A percentile compares a stretch with the other conserved stretches of the same genome.
phyloP scores from a whole-genome alignment of 371 early-diverging fungal species.

The Mortierella sp. region DNA sequence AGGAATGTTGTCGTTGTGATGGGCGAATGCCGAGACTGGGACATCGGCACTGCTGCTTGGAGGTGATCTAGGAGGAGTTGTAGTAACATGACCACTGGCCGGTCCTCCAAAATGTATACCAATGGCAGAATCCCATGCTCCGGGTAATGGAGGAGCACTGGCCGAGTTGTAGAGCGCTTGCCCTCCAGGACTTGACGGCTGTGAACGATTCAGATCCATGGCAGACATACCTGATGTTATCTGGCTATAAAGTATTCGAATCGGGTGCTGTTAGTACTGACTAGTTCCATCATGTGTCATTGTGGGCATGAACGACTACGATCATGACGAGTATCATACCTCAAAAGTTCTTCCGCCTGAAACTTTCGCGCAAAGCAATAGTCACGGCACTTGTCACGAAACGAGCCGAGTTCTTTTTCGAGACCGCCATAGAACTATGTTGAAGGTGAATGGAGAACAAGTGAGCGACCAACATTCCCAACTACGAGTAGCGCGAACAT shows the following conservation, averaged over 20 bases:
- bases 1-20: too few species aligned
- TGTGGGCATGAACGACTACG: too few species aligned
- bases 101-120: slow-evolving; percentile 36
- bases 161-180: slow-evolving; percentile 27
- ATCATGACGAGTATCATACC: too few species aligned
- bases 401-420: slow-evolving; percentile 66
- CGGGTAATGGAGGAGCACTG: slow-evolving; percentile 30
- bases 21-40: slow-evolving; percentile 1
- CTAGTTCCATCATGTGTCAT: too few species aligned
- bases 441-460: neutral
- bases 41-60: neutral
- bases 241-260: slow-evolving; percentile 17
- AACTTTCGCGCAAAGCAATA: slow-evolving; percentile 76
- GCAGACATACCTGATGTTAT: slow-evolving; percentile 34
- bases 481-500: too few species aligned
- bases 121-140: slow-evolving; percentile 30
- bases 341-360: slow-evolving; percentile 70
- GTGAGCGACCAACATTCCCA: neutral
- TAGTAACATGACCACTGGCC: too few species aligned
- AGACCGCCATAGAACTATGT: slow-evolving; percentile 78
- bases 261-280: neutral
- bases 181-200: slow-evolving; percentile 20
- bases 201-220: slow-evolving; percentile 28
- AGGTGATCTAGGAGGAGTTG: neutral
- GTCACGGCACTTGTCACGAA: slow-evolving; percentile 72